phyloP scores from a whole-genome alignment of 768 basidiomycete species.

The Phlebiopsis flavidoalba region DNA sequence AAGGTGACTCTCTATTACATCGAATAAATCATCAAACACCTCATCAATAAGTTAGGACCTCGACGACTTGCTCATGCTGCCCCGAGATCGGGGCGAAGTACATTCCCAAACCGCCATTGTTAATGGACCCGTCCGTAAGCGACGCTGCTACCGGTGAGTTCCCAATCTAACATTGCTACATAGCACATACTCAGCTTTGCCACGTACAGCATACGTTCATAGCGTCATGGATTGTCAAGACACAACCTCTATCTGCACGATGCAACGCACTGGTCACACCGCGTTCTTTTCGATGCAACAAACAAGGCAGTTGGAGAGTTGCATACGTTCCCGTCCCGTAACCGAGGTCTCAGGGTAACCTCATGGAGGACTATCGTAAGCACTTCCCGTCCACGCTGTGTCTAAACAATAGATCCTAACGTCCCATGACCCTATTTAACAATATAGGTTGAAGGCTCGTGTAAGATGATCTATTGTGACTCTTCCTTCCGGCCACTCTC shows the following conservation, averaged over 20 bases:
- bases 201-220: constrained; percentile 53
- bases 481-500: constrained; percentile 60
- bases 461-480: constrained; percentile 64
- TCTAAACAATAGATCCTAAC: background rate
- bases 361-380: constrained; percentile 54
- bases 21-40: background rate
- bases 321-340: constrained; percentile 54
- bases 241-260: constrained; percentile 64
- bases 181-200: background rate
- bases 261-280: constrained; percentile 54
- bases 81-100: constrained; percentile 77
- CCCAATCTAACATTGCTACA: background rate
- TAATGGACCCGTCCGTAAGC: constrained; percentile 64
- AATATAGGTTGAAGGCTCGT: constrained; percentile 45
- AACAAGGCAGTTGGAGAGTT: constrained; percentile 68
- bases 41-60: constrained; percentile 58
- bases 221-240: constrained; percentile 64
- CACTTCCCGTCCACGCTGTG: background rate
- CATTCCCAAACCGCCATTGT: constrained; percentile 70
- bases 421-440: too few relatives aligned
- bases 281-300: constrained; percentile 65
- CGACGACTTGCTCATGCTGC: constrained; percentile 52
- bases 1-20: background rate
- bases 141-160: constrained; percentile 59
- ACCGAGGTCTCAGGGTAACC: constrained; percentile 44